Conservation (phyloP, 2,329 filamentous ascomycete species). For the Hortaea sp. region DNA sequence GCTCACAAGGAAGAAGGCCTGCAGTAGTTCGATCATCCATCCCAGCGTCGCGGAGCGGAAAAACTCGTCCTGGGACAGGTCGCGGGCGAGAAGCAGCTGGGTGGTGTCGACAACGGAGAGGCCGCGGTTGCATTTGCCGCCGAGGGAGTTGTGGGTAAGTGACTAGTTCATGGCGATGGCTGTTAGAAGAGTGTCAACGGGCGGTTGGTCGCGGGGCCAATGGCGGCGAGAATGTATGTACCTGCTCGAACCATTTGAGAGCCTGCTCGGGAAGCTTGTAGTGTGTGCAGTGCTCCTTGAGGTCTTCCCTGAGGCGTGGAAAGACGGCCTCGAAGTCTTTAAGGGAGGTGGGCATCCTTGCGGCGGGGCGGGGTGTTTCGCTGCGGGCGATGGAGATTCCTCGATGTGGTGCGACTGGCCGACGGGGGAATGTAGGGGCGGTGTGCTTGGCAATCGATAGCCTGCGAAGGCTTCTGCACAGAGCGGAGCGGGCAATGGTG, state of each 20-base stretch:
- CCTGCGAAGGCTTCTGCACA: background rate
- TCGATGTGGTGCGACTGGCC: background rate
- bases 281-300: constrained; percentile 65
- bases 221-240: constrained; percentile 28
- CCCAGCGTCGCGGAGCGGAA: constrained; percentile 80
- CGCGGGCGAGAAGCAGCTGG: constrained; percentile 62
- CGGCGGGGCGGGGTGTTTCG: background rate
- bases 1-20: constrained; percentile 96
- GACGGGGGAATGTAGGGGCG: background rate
- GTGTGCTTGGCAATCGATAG: background rate
- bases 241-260: constrained; percentile 77
- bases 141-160: constrained; percentile 75
- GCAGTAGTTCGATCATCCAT: constrained; percentile 96
- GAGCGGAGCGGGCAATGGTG: background rate
- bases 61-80: constrained; percentile 73
- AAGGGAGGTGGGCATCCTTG: constrained; percentile 59
- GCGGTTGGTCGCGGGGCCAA: background rate
- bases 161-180: constrained; percentile 43
- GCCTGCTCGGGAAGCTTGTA: constrained; percentile 78
- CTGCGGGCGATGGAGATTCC: background rate
- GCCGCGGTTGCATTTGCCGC: constrained; percentile 97
- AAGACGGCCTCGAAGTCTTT: constrained; percentile 86
- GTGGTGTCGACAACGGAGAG: constrained; percentile 94
- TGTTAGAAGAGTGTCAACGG: constrained; percentile 11
- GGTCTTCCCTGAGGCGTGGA: constrained; percentile 71